phyloP scores from a whole-genome alignment of 345 rosid genomes.

The Syzygium aromaticum region DNA sequence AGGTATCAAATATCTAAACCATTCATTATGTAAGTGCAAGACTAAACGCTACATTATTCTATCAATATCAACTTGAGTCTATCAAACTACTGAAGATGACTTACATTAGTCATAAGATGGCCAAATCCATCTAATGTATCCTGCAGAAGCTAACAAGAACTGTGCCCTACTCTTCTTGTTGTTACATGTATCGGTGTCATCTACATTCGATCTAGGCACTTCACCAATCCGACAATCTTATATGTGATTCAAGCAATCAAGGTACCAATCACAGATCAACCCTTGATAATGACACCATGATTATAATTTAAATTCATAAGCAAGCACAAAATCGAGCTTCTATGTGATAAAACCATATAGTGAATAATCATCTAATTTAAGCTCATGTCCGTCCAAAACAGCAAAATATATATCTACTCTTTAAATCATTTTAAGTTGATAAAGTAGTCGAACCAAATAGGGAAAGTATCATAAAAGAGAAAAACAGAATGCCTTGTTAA shows the following conservation, averaged over 20 bases:
- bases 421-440: not conserved
- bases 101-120: not conserved
- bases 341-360: not conserved
- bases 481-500: not conserved
- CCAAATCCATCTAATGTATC: not conserved
- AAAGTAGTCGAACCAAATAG: not conserved
- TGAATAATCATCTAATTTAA: not conserved
- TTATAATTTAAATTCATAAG: not conserved
- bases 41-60: not conserved
- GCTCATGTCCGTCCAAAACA: not conserved
- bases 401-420: not conserved
- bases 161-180: not conserved
- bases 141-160: not conserved
- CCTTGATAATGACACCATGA: not conserved
- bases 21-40: not conserved
- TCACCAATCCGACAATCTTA: not conserved
- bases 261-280: not conserved
- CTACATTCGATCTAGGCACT: not conserved
- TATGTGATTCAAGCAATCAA: not conserved
- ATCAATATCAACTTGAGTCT: not conserved
- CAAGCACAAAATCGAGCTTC: not conserved
- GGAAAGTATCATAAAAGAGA: not conserved
- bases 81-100: not conserved
- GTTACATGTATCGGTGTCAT: not conserved
- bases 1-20: not conserved